Evolutionary conservation across 192 early-diverging fungal genomes (phyloP).

Genomic region (Linnemannia hyalina): DNA sequence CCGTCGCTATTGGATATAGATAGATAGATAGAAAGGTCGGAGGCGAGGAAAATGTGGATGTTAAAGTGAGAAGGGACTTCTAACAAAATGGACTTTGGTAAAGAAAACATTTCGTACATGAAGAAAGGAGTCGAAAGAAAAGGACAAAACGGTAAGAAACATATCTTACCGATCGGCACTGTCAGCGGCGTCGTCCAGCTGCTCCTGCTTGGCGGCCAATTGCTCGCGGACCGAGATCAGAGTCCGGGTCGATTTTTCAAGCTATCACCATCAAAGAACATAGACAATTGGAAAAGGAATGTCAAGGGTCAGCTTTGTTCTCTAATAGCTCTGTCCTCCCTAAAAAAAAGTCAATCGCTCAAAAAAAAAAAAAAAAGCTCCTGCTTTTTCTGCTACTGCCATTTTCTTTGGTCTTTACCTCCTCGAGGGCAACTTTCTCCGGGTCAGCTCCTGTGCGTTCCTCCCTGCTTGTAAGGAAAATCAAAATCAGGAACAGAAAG

Average conservation of each 20-base stretch:
- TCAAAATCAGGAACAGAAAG: background rate
- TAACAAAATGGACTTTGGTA: background rate
- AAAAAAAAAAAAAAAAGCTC: background rate
- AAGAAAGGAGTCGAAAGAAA: background rate
- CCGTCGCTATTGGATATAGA: background rate
- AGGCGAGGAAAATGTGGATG: background rate
- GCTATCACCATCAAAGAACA: background rate
- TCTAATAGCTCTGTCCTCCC: no score
- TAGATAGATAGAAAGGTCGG: background rate
- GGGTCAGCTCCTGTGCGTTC: conserved; percentile 40
- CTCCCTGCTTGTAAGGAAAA: conserved; percentile 13
- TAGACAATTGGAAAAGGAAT: background rate
- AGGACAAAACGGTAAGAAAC: background rate
- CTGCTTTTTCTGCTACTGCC: background rate
- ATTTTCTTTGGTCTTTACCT: conserved; percentile 27
- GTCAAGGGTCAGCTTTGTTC: background rate
- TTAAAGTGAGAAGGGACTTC: background rate
- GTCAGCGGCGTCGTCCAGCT: conserved; percentile 11
- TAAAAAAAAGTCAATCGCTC: background rate
- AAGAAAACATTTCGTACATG: background rate
- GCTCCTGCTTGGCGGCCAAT: conserved; percentile 17
- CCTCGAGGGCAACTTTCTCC: conserved; percentile 46
- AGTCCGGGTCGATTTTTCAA: conserved; percentile 32
- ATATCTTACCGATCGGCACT: conserved; percentile 25
- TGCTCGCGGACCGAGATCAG: conserved; percentile 15